A percentile compares a stretch with the other conserved stretches of the same genome.
phyloP scores from a whole-genome alignment of 75 land plant species.

The Chamaecyparis obtusa region DNA sequence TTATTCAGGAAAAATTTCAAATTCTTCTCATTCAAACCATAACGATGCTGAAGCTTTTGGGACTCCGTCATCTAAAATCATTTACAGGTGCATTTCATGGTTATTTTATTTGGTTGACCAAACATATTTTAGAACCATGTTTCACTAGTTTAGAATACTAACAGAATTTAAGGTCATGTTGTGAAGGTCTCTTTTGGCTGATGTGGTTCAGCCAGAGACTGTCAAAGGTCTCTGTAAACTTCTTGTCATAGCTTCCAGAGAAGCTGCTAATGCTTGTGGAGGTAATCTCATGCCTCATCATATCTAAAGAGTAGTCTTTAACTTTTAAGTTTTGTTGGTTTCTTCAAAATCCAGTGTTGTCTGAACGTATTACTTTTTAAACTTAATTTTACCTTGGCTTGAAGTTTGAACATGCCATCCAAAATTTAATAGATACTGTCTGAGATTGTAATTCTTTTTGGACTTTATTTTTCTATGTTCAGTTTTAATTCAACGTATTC shows the following conservation, averaged over 20 bases:
- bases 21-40: neutral
- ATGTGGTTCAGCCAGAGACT: conserved; percentile 42
- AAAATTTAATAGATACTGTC: neutral
- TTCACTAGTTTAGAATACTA: neutral
- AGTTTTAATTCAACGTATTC: neutral
- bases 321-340: neutral
- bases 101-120: neutral
- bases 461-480: neutral
- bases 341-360: neutral
- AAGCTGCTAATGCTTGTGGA: conserved; percentile 26
- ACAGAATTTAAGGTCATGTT: neutral
- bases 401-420: too few species aligned
- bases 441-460: neutral
- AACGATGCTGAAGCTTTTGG: conserved; percentile 5
- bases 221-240: conserved; percentile 41
- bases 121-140: neutral
- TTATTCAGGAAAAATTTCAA: neutral
- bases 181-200: conserved; percentile 35
- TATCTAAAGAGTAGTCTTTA: neutral
- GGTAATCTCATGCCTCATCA: conserved; percentile 2
- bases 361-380: too few species aligned
- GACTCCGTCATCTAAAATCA: conserved; percentile 5
- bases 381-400: neutral
- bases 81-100: conserved; percentile 6
- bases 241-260: conserved; percentile 39